phyloP scores from a whole-genome alignment of 129 eudicot genomes.

The Pseudognaphalium luteoalbum region DNA sequence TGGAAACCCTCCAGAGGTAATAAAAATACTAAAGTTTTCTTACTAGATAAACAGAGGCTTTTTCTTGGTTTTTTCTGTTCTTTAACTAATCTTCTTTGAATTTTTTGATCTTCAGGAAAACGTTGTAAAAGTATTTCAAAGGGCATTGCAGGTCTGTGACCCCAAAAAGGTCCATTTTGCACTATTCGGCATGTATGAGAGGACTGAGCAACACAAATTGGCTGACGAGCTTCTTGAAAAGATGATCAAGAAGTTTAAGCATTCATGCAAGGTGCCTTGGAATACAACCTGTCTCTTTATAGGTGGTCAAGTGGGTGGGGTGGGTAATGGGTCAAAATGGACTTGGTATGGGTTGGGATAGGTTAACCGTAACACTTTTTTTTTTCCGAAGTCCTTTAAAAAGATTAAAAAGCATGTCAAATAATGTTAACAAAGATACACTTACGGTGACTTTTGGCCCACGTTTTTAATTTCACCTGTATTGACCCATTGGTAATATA shows the following conservation, averaged over 20 bases:
- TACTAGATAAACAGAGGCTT: not conserved
- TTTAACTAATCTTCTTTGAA: not conserved
- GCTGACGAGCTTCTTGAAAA: slow-evolving; percentile 75
- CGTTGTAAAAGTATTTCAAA: slow-evolving; percentile 65
- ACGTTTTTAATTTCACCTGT: no score
- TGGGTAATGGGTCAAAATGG: no score
- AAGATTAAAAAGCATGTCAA: no score
- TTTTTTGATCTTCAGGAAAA: slow-evolving; percentile 52
- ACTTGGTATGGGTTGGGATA: not conserved
- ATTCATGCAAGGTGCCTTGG: slow-evolving; percentile 69
- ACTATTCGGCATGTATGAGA: slow-evolving; percentile 74
- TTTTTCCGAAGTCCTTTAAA: no score
- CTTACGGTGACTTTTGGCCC: no score
- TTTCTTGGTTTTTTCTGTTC: not conserved
- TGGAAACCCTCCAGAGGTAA: slow-evolving; percentile 90
- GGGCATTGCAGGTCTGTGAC: slow-evolving; percentile 90
- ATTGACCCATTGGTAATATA: no score
- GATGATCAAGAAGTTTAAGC: slow-evolving; percentile 80
- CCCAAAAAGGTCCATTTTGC: slow-evolving; percentile 83
- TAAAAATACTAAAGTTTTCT: not conserved
- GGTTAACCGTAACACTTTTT: no score
- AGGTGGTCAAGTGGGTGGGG: no score
- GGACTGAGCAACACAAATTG: slow-evolving; percentile 68
- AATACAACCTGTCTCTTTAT: not conserved
- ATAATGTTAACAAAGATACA: no score